A percentile compares a stretch with the other conserved stretches of the same genome.
Evolutionary conservation across 2,329 filamentous ascomycete genomes (phyloP).

Genomic region (Trichoderma semiorbis): DNA sequence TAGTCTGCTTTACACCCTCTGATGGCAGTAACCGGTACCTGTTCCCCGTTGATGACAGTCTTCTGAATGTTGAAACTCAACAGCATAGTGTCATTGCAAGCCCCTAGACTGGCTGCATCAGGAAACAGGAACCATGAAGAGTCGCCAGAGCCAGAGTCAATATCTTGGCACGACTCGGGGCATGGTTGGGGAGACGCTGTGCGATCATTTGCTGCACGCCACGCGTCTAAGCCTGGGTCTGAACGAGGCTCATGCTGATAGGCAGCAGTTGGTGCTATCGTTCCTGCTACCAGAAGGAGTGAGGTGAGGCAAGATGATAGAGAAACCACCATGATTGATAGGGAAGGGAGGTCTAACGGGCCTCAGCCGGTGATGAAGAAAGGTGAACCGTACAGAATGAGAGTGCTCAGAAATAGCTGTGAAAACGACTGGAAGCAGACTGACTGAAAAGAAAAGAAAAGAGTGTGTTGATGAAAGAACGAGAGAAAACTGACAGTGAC

Average conservation of each 20-base stretch:
- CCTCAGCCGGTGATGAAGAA: neutral
- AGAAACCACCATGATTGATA: neutral
- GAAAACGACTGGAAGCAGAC: neutral
- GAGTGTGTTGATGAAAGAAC: neutral
- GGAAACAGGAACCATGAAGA: slow-evolving; percentile 6
- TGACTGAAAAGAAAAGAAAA: neutral
- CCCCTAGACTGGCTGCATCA: neutral
- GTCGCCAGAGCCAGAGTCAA: neutral
- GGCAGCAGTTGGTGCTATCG: neutral
- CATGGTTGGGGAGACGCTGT: neutral
- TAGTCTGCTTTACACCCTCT: neutral
- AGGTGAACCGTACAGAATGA: neutral
- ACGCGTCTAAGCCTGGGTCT: neutral
- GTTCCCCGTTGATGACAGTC: neutral
- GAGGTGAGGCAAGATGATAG: neutral
- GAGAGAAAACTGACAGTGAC: neutral
- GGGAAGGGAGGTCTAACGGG: neutral
- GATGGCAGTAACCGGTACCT: neutral
- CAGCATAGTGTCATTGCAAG: slow-evolving; percentile 13
- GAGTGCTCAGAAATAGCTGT: neutral
- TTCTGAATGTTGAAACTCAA: neutral
- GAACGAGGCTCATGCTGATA: neutral
- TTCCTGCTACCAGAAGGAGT: neutral
- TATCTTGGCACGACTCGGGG: slow-evolving; percentile 2
- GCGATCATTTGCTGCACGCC: neutral